A percentile compares a stretch with the other conserved stretches of the same genome.
phyloP scores from a whole-genome alignment of 2,329 filamentous ascomycete genomes.

The Tolypocladium amazonense region DNA sequence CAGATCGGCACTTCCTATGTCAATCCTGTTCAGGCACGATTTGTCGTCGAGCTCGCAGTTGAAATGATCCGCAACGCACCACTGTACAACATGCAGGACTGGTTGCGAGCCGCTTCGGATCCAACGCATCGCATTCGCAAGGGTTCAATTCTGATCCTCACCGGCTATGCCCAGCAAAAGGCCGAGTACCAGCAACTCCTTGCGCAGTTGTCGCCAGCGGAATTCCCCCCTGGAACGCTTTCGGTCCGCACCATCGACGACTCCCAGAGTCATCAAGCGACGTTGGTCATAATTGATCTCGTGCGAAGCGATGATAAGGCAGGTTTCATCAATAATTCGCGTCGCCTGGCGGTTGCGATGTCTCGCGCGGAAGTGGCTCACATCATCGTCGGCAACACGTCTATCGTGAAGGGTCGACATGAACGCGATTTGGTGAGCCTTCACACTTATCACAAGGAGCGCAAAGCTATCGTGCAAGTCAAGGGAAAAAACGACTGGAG shows the following conservation, averaged over 20 bases:
- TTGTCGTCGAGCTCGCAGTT: neutral
- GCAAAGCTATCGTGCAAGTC: neutral
- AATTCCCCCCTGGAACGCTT: neutral
- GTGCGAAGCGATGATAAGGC: neutral
- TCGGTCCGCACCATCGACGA: neutral
- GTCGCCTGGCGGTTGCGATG: neutral
- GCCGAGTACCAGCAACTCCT: neutral
- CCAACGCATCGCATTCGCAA: neutral
- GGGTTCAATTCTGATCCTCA: neutral
- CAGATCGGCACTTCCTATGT: neutral
- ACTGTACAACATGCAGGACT: neutral
- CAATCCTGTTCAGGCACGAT: neutral
- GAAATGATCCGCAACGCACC: neutral
- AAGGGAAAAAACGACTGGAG: neutral
- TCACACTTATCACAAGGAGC: neutral
- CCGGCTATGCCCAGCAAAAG: neutral
- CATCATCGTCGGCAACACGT: neutral
- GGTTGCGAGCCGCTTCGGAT: neutral
- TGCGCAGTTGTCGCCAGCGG: neutral
- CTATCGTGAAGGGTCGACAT: neutral
- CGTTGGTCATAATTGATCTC: neutral
- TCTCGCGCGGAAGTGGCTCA: neutral
- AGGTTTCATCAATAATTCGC: neutral
- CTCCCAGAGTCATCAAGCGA: neutral
- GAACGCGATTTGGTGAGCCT: neutral